Base-by-base conservation (phyloP, 2,329 filamentous ascomycete genomes). In the Biscogniauxia sp. region DNA sequence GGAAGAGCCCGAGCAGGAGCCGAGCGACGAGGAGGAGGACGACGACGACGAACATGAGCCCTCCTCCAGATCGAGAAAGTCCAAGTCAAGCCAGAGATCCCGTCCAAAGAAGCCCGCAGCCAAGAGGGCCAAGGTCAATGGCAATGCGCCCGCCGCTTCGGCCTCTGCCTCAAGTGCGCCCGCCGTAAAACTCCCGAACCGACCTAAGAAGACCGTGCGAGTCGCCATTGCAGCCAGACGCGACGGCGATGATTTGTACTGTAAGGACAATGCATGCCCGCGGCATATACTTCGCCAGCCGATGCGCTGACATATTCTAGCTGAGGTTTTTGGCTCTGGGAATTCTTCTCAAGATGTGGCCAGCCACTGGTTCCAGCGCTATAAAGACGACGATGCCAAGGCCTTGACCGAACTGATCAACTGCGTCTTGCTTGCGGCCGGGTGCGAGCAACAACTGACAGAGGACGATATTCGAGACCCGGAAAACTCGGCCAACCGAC, bases 381-480 rank as follows among this genome's bases (percentile, higher is more conserved):
- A 88, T 69, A 79, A 80, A 64, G 75, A 76, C 5, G 80, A 88
- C 68, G 79, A 82, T 62, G 78, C 81, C 17, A 77, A 74, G 26
- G 85, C 86, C 11, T 77, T 89, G 64, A 81, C 82, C 17, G 86
- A 89, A 54, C 76, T 90, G 58, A 82, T 90, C 68, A 90, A 89
- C 74, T 88, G 87, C 66, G 82, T 89, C 41, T 76, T 90, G 45
- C 83, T 85, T 69, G 84, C 91, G 64, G 87, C 93, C 19, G 95
- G 95, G 28, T 96, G 93, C 73, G 86, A 92, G 58, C 82, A 91
- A 57, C 84, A 90, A 66, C 86, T 99, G 58, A 90, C 88, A 9
- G 84, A 86, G 49, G 88, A 95, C 72, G 93, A 98, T 73, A 91
- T 97, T 65, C 87, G 89, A 66, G 94, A 99, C 73, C 87, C 92